These are phyloP conservation scores for Cyberlindnera mrakii DNA, from an alignment of 805 yeast genomes.

Conservation along the genomic window DNA sequence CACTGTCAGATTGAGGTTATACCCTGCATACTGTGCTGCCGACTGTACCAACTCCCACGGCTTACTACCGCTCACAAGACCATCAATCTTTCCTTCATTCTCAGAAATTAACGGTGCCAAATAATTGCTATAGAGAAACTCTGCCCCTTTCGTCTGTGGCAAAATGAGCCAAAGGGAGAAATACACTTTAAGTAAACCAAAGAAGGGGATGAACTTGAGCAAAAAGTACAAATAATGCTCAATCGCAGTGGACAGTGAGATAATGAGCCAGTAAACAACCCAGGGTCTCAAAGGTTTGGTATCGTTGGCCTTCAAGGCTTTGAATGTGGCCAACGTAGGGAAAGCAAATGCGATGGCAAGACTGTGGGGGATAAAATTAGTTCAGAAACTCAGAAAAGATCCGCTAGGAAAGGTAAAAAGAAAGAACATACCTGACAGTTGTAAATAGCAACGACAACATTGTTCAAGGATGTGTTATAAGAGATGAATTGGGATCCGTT, in stretches of 20 bases:
- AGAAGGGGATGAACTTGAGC: constrained; percentile 49
- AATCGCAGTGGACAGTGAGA: constrained; percentile 34
- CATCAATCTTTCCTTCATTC: constrained; percentile 31
- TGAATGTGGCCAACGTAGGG: constrained; percentile 57
- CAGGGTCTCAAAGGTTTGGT: constrained; percentile 27
- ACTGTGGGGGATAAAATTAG: constrained; percentile 19
- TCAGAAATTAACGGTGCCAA: constrained; percentile 32
- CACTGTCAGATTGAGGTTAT: not conserved
- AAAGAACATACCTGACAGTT: constrained; percentile 9
- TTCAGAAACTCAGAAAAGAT: not conserved
- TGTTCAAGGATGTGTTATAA: not conserved
- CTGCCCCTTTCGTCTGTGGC: constrained; percentile 43
- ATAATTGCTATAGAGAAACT: constrained; percentile 30
- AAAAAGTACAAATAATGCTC: constrained; percentile 40
- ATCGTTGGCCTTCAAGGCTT: constrained; percentile 36
- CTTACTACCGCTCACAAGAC: constrained; percentile 4
- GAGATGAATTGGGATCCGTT: not conserved
- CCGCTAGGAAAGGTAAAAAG: not conserved
- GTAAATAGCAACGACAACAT: constrained; percentile 11
- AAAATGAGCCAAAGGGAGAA: constrained; percentile 57
- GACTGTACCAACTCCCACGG: constrained; percentile 4
- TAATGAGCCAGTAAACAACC: constrained; percentile 64
- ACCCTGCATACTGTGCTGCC: constrained; percentile 2
- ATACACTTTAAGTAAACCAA: constrained; percentile 39
- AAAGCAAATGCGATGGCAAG: constrained; percentile 39